Evolutionary conservation across 2,329 filamentous ascomycete genomes (phyloP).

Genomic region (Fusarium torulosum): DNA sequence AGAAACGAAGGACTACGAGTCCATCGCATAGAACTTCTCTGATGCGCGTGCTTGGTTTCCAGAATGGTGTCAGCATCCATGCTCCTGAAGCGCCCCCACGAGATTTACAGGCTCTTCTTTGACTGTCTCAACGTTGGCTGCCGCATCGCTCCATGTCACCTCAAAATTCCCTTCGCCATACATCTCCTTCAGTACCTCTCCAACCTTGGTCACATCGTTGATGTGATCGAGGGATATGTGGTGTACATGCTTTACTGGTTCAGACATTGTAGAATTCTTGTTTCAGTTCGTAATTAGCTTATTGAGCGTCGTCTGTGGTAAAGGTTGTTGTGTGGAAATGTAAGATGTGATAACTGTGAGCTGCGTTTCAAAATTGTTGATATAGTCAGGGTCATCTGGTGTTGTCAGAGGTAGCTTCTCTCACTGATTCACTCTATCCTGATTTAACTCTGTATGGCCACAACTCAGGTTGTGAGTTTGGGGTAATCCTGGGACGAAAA

Average conservation of each 20-base stretch:
- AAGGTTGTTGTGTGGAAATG: neutral
- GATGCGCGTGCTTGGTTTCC: neutral
- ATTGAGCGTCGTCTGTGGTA: neutral
- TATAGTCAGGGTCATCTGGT: neutral
- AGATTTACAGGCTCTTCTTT: conserved; percentile 1
- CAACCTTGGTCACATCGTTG: neutral
- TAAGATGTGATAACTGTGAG: neutral
- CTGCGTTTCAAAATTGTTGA: neutral
- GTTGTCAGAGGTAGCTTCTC: neutral
- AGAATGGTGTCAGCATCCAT: neutral
- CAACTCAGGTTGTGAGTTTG: neutral
- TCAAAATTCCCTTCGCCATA: neutral
- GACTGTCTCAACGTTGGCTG: neutral
- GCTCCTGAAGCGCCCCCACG: neutral
- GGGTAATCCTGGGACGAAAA: no score
- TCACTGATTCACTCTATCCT: neutral
- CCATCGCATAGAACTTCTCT: neutral
- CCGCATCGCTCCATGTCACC: neutral
- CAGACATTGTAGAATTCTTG: neutral
- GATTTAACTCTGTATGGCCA: neutral
- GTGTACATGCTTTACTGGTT: neutral
- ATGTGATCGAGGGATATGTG: neutral
- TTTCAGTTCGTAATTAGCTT: neutral
- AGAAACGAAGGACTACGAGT: neutral
- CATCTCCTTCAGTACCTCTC: neutral